Evolutionary conservation across 148 eudicot species (phyloP), one percentile per base, ranked within the genome.

Genomic region (Camellia japonica): DNA sequence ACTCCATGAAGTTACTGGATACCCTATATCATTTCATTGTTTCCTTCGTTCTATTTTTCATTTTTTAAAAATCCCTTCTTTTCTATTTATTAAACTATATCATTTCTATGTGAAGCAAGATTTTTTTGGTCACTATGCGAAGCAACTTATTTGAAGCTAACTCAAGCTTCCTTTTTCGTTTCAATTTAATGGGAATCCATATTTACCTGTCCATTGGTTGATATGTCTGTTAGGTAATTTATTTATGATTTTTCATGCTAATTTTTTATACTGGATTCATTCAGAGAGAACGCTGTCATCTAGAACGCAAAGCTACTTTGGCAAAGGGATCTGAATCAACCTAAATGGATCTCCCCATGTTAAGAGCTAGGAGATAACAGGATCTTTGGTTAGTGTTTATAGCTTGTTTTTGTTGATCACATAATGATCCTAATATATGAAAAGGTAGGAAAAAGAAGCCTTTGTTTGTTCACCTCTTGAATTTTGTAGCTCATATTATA

Each of bases 201-300:
- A 38, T 47, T 30, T 47, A n/a, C 43, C 58, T 68, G 23, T 41
- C 44, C 46, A 59, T 43, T 58, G 20, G 68, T 38, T 15, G 23
- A 14, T 66, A 3, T 46, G 20, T 46, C 10, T 52, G 2, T 43
- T 14, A 2, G 20, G 47, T 52, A 49, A 38, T 60, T 44, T 23
- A 2, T 49, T 1, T 71, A 0, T 49, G 12, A 76, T 30, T 15
- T 52, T 68, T 67, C 43, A 18, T 69, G 6, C 16, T 60, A 76
- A 42, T 49, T 68, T 74, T 54, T 67, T 60, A 71, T 56, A 23
- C 80, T 61, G 68, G 72, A 73, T 66, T 82, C 13, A 46, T 74
- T 73, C 87, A 92, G 93, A 85, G 90, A 85, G 88, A 86, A 82
- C 82, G 68, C 46, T 79, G 76, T 5, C 88, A 80, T 30, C 81